Evolutionary conservation across 2,329 filamentous ascomycete species (phyloP).

Genomic region (Aspergillus novofumigatus): DNA sequence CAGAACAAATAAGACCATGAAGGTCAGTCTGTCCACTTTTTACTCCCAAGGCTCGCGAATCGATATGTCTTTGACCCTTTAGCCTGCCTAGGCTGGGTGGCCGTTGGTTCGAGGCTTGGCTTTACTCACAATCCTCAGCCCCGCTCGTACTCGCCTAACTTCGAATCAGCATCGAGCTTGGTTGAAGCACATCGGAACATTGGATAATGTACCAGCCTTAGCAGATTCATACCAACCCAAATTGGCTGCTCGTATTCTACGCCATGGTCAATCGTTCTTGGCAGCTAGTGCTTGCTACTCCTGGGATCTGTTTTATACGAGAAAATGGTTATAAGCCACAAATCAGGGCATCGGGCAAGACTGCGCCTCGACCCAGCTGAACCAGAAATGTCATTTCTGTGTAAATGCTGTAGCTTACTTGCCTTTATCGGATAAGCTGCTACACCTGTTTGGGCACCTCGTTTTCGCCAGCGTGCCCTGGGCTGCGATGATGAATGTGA

Average conservation of each 20-base stretch:
- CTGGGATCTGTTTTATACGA: no score
- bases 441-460: conserved; percentile 14
- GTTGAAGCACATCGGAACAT: not conserved
- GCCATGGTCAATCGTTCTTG: not conserved
- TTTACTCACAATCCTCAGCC: conserved; percentile 4
- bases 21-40: no score
- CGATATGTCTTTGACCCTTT: no score
- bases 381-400: not conserved
- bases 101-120: no score
- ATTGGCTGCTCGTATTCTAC: not conserved
- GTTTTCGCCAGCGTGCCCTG: conserved; percentile 19
- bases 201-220: not conserved
- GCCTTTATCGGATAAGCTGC: not conserved
- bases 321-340: not conserved
- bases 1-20: no score
- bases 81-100: no score
- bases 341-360: not conserved
- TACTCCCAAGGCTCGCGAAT: no score
- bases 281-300: not conserved
- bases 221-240: not conserved
- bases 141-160: conserved; percentile 12
- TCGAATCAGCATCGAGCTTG: not conserved
- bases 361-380: not conserved
- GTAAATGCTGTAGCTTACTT: not conserved
- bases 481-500: not conserved